Base-by-base conservation (phyloP, 352 stramenopile species). In the Phytophthora capsici region DNA sequence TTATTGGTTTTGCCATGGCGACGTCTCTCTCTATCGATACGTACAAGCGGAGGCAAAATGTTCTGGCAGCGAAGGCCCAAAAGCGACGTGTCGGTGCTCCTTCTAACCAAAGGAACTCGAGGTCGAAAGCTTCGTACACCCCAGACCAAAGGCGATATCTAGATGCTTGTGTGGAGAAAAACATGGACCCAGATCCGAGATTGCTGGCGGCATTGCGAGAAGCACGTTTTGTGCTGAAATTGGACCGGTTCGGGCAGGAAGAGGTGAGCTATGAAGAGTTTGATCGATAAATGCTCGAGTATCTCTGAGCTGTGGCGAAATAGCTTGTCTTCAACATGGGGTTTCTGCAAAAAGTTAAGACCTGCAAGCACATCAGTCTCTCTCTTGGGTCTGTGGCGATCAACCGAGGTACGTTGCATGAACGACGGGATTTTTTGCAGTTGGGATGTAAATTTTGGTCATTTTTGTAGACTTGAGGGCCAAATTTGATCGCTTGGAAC, bases 401-500 rank as follows among this genome's bases (percentile, higher is more conserved):
- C 32, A 76, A 85, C 30, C 47, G 80, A 88, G 80, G 82, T 87
- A 40, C 14, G 41, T 25, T 57, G 36, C 28, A 14, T 34, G 28
- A 14, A 34, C 28, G 1, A 9, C 2, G 10, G 10, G 9, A 34
- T 34, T 9, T n/a, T 34, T 34, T 34, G 2, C 28, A 34, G 28
- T 34, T 14, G 2, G 2, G 4, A 34, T 10, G 14, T 34, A 34
- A 34, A 34, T 14, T 34, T 2, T 34, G 8, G 28, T 14, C 6
- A 30, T 34, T 12, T 37, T 28, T 51, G 28, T 36, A 91, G 82
- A 86, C 54, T 60, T 88, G 44, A 65, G 79, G 2, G 82, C 77
- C 46, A 91, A 89, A 53, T 84, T 91, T 55, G 71, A 88, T 13
- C 78, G 82, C 10, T 65, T 91, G 19, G 78, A 78, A 5, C 44